Percentiles rank a stretch among this genome's conserved stretches.
These are phyloP conservation scores for Talaromyces wortmannii DNA, from an alignment of 495 filamentous ascomycete genomes.

Conservation along the genomic window DNA sequence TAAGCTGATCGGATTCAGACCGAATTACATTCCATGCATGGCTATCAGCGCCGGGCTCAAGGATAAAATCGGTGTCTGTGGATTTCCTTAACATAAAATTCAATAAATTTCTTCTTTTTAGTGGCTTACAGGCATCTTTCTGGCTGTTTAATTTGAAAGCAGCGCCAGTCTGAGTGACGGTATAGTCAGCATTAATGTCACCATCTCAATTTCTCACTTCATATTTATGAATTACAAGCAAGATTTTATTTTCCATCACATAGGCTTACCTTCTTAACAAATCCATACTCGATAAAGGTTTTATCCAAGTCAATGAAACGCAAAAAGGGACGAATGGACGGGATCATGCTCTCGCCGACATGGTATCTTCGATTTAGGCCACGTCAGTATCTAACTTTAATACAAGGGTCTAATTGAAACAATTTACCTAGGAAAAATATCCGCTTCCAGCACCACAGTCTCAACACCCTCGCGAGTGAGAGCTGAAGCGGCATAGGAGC, in stretches of 20 bases:
- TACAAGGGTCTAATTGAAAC: background rate
- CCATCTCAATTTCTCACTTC: too few species aligned
- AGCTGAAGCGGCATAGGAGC: constrained; percentile 35
- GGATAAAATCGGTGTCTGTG: constrained; percentile 38
- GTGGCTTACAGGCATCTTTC: constrained; percentile 12
- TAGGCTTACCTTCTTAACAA: constrained; percentile 30
- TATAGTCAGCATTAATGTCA: background rate
- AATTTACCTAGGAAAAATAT: constrained; percentile 34
- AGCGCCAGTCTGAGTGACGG: constrained; percentile 25
- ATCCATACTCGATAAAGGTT: constrained; percentile 37
- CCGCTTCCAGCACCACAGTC: constrained; percentile 34
- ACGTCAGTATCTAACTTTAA: background rate
- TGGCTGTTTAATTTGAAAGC: constrained; percentile 37
- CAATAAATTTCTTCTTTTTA: constrained; percentile 11
- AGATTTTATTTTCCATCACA: background rate
- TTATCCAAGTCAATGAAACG: constrained; percentile 39
- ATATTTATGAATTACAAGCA: background rate
- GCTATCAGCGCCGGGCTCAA: constrained; percentile 23
- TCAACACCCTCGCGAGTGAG: constrained; percentile 39
- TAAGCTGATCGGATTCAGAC: constrained; percentile 39
- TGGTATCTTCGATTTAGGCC: background rate
- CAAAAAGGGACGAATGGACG: constrained; percentile 41
- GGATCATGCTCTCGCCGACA: constrained; percentile 42
- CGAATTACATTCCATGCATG: constrained; percentile 45
- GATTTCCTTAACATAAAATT: background rate